A percentile compares a stretch with the other conserved stretches of the same genome.
Evolutionary conservation across 1,139 yeast genomes (phyloP).

Genomic region (Komagataea norvegica): DNA sequence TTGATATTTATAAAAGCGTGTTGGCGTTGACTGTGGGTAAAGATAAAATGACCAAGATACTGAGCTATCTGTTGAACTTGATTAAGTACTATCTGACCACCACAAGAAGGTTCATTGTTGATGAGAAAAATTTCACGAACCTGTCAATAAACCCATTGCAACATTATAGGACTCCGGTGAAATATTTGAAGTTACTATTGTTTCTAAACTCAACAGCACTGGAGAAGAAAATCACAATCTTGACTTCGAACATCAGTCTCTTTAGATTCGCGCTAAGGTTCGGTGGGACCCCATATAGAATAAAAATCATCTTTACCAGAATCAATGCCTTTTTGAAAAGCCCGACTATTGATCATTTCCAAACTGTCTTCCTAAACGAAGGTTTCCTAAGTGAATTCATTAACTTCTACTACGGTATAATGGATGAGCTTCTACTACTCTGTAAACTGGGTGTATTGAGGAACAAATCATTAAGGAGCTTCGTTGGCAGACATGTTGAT

Average conservation of each 20-base stretch:
- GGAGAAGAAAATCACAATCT: slow-evolving; percentile 38
- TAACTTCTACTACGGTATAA: slow-evolving; percentile 55
- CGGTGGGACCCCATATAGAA: slow-evolving; percentile 65
- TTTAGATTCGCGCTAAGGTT: slow-evolving; percentile 69
- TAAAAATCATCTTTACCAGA: slow-evolving; percentile 28
- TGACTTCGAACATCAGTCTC: slow-evolving; percentile 48
- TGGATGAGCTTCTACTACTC: slow-evolving; percentile 55
- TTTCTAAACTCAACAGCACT: slow-evolving; percentile 26
- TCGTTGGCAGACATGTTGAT: slow-evolving; percentile 49
- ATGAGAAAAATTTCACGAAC: slow-evolving; percentile 22
- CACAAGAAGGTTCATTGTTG: slow-evolving; percentile 30
- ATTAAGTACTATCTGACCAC: slow-evolving; percentile 45
- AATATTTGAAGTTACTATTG: slow-evolving; percentile 26
- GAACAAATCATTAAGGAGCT: slow-evolving; percentile 33
- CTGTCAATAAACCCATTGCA: slow-evolving; percentile 21
- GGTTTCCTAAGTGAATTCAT: slow-evolving; percentile 43
- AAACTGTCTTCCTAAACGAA: slow-evolving; percentile 36
- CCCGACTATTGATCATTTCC: slow-evolving; percentile 18
- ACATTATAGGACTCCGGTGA: slow-evolving; percentile 20
- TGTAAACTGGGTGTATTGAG: slow-evolving; percentile 50
- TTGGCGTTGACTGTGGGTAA: slow-evolving; percentile 58
- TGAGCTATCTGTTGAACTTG: slow-evolving; percentile 55
- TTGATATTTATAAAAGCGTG: slow-evolving; percentile 49
- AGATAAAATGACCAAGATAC: slow-evolving; percentile 63
- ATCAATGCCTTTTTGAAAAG: slow-evolving; percentile 13